Base-by-base conservation (phyloP, 306 rosid species). In the Corylus heterophylla region DNA sequence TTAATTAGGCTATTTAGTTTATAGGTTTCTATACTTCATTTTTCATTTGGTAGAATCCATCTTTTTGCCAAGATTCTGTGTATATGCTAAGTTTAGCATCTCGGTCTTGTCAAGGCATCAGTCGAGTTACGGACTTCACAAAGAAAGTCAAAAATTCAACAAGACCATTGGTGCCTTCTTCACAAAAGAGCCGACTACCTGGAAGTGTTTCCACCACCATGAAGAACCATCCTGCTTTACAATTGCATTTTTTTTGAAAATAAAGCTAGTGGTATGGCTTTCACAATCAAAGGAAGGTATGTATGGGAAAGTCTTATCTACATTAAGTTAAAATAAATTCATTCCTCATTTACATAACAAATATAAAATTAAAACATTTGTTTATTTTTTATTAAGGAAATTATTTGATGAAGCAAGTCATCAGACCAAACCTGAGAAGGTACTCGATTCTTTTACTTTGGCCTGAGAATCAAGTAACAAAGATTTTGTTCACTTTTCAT, bases 51-150 rank as follows among this genome's bases (percentile, higher is more conserved):
- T 74, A 95, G 98, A 95, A 83, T 70, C 92, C 92, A 48, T 74
- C 88, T 31, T 81, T 88, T 79, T 92, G 98, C 85, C 98, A 85
- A 91, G 97, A 92, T 80, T 89, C 97, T 67, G 61, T 91, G 54
- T 87, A 89, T 82, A 91, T 91, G 92, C 62, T 87, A 55, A 92
- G 85, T 67, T 87, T 94, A 86, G 91, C 90, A 18, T 89, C 95
- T 76, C 89, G 97, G 54, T 89, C 89, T 69, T 89, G 89, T 85
- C 93, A 82, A 86, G 73, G 67, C 47, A 78, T 64, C 27, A 69
- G 75, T 66, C 79, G 11, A 63, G 63, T 73, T 74, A 64, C 76
- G 5, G 83, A 63, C 55, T 79, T 87, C 7, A 45, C 74, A 29
- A 92, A 79, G 87, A 90, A 88, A 80, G 48, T 14, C 75, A 86